Percentiles rank a stretch among this genome's conserved stretches.
These are phyloP conservation scores for Friedmanniomyces endolithicus DNA, from an alignment of 495 filamentous ascomycete species.

Conservation along the genomic window DNA sequence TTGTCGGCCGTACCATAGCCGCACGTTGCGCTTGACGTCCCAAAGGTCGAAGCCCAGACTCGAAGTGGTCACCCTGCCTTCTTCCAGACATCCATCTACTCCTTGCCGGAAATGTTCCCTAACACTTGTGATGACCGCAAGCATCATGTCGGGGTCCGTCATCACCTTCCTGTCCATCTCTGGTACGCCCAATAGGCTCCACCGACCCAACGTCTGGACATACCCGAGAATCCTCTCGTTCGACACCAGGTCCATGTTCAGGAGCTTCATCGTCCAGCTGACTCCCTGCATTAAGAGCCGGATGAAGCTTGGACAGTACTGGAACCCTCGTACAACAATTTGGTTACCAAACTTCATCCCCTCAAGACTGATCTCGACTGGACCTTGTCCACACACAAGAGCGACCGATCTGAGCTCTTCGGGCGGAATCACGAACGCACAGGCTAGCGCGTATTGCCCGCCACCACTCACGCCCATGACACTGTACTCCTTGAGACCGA, in stretches of 20 bases:
- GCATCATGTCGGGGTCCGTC: not conserved
- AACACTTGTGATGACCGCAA: not conserved
- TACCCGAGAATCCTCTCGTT: not conserved
- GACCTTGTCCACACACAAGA: conserved; percentile 1
- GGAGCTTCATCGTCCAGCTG: not conserved
- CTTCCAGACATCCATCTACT: not conserved
- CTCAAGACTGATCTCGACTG: not conserved
- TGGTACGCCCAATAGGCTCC: not conserved
- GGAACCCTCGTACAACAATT: not conserved
- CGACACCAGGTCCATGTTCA: not conserved
- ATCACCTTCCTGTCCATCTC: not conserved
- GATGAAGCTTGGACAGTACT: not conserved
- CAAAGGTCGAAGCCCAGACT: not conserved
- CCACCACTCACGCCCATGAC: conserved; percentile 8
- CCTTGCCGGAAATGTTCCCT: conserved; percentile 9
- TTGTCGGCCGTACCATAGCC: conserved; percentile 7
- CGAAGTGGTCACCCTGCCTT: not conserved
- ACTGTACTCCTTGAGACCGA: not conserved
- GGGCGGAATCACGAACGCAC: not conserved
- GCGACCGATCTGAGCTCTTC: conserved; percentile 1
- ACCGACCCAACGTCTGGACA: not conserved
- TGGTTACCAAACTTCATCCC: not conserved
- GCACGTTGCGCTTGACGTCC: conserved; percentile 1
- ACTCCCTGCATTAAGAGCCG: not conserved
- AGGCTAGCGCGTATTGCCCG: conserved; percentile 12